These are phyloP conservation scores for Tetrahymena borealis DNA, from an alignment of 73 alveolate genomes.

Conservation along the genomic window DNA sequence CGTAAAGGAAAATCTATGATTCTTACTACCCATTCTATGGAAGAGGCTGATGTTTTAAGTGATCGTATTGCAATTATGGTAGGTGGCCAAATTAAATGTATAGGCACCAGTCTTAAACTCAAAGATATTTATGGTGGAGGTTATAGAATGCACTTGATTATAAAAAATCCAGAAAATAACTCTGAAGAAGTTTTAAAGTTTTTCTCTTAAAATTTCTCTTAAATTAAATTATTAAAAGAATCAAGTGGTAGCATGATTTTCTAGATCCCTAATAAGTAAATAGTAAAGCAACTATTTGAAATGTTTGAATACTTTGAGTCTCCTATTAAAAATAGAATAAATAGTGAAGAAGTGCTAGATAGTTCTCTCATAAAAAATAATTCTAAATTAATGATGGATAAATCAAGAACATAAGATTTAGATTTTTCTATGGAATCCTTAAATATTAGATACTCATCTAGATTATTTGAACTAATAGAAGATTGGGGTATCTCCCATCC, in stretches of 20 bases:
- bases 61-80: slow-evolving; percentile 86
- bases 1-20: slow-evolving; percentile 83
- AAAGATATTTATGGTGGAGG: slow-evolving; percentile 87
- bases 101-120: slow-evolving; percentile 77
- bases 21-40: slow-evolving; percentile 97
- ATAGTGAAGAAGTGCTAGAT: background rate
- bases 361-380: background rate
- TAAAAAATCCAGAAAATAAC: background rate
- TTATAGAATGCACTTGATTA: slow-evolving; percentile 60
- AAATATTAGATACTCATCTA: background rate
- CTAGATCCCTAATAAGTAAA: background rate
- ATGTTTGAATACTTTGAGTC: background rate
- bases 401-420: background rate
- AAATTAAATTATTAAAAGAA: background rate
- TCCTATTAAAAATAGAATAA: background rate
- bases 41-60: slow-evolving; percentile 98
- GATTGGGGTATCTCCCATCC: background rate
- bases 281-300: background rate
- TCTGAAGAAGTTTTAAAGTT: background rate
- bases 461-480: background rate
- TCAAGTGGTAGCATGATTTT: background rate
- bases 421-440: background rate
- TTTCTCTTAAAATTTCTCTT: background rate
- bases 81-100: slow-evolving; percentile 77
- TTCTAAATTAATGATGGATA: background rate